Evolutionary conservation across 2,329 filamentous ascomycete species (phyloP).

Genomic region (Monosporascus sp.): DNA sequence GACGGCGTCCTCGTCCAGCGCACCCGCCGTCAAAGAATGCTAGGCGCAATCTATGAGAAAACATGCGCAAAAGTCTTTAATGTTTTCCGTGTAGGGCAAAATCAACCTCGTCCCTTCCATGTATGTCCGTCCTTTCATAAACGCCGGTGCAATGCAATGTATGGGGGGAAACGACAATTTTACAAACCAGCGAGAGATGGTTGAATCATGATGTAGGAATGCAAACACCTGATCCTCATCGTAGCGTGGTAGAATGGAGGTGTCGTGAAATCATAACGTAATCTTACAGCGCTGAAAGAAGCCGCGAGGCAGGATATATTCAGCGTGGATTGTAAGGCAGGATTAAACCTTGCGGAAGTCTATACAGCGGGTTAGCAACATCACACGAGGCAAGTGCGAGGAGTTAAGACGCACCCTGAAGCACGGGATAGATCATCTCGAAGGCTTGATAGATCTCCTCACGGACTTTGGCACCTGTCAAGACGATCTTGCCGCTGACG

Average conservation of each 20-base stretch:
- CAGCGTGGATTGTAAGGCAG: constrained; percentile 10
- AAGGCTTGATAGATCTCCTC: constrained; percentile 98
- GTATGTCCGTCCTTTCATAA: constrained; percentile 28
- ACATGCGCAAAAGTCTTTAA: constrained; percentile 18
- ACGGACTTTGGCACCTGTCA: constrained; percentile 94
- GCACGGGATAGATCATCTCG: constrained; percentile 94
- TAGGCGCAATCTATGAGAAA: constrained; percentile 26
- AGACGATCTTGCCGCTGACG: constrained; percentile 95
- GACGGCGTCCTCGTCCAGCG: constrained; percentile 36
- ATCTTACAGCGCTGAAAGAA: constrained; percentile 18
- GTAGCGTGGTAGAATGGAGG: not conserved
- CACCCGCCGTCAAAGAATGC: constrained; percentile 33
- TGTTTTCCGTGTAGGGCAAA: constrained; percentile 24
- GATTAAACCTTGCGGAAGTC: constrained; percentile 54
- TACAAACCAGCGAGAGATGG: constrained; percentile 16
- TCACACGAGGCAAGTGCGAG: constrained; percentile 6
- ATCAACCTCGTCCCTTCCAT: constrained; percentile 18
- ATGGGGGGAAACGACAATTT: constrained; percentile 20
- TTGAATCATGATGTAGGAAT: constrained; percentile 4
- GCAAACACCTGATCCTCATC: constrained; percentile 8
- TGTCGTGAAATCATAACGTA: constrained; percentile 26
- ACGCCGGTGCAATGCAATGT: constrained; percentile 56
- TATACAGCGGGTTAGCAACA: constrained; percentile 26
- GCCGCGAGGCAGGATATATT: constrained; percentile 4
- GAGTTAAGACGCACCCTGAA: constrained; percentile 56